Conservation (phyloP, 345 rosid species). For the Carallia pectinifolia region DNA sequence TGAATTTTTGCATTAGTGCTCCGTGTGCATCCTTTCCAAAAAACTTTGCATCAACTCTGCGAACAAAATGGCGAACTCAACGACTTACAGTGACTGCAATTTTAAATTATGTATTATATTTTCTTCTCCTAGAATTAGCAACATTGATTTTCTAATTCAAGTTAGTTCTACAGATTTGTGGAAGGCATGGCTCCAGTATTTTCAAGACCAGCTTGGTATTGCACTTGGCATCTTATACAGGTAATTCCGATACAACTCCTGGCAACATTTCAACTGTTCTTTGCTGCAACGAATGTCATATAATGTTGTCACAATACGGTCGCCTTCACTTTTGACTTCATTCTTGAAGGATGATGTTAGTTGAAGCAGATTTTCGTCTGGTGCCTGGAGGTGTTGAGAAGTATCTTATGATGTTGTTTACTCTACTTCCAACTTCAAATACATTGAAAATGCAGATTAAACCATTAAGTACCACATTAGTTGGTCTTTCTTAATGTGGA, state of each 20-base stretch:
- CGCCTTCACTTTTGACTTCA: not conserved
- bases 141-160: not conserved
- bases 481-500: too few relatives aligned
- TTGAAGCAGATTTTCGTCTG: not conserved
- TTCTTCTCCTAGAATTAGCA: not conserved
- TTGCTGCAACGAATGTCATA: not conserved
- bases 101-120: not conserved
- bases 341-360: not conserved
- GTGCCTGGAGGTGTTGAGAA: too few relatives aligned
- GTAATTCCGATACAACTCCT: conserved; percentile 28
- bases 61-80: too few relatives aligned
- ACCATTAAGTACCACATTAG: too few relatives aligned
- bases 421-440: too few relatives aligned
- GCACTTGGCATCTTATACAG: conserved; percentile 99
- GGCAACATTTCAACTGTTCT: not conserved
- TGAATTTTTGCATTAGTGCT: too few relatives aligned
- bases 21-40: too few relatives aligned
- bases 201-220: conserved; percentile 96
- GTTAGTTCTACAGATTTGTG: conserved; percentile 57
- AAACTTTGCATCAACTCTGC: too few relatives aligned
- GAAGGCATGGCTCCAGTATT: conserved; percentile 99
- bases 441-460: too few relatives aligned
- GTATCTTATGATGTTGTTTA: too few relatives aligned
- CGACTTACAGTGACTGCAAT: too few relatives aligned
- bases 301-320: not conserved